phyloP scores from a whole-genome alignment of 805 yeast genomes.

The Yarrowia sp. region DNA sequence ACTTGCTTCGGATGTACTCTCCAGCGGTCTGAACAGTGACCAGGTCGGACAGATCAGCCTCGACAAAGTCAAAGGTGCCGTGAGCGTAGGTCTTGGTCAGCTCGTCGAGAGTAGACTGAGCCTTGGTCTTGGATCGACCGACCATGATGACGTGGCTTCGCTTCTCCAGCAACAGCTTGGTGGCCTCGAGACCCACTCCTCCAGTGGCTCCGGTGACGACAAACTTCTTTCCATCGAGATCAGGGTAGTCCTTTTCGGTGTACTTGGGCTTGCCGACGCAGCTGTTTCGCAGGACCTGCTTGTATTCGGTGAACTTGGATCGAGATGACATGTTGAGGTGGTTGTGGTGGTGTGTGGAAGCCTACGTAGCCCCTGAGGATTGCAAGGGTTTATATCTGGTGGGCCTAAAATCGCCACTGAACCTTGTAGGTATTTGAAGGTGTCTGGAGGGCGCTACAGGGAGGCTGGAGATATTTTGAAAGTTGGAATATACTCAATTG shows the following conservation, averaged over 20 bases:
- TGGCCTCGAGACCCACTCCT: conserved; percentile 25
- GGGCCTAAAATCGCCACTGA: conserved; percentile 9
- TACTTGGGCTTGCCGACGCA: conserved; percentile 31
- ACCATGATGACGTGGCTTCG: neutral
- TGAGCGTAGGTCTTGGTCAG: neutral
- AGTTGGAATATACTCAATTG: neutral
- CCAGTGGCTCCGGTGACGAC: conserved; percentile 29
- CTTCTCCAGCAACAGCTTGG: conserved; percentile 1
- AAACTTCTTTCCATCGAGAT: conserved; percentile 36
- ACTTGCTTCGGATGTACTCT: conserved; percentile 4
- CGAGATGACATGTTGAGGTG: neutral
- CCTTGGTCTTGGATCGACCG: conserved; percentile 8
- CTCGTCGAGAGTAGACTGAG: neutral
- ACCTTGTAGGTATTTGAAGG: neutral
- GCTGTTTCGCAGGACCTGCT: conserved; percentile 1
- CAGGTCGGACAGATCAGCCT: conserved; percentile 18
- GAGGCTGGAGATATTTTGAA: neutral
- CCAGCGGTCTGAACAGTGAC: neutral
- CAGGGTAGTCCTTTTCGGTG: conserved; percentile 37
- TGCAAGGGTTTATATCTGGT: neutral
- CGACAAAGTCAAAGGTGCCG: conserved; percentile 8
- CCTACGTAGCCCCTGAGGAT: neutral
- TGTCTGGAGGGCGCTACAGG: neutral
- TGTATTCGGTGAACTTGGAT: conserved; percentile 18
- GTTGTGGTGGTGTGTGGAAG: neutral